Percentiles rank a stretch among this genome's conserved stretches.
Evolutionary conservation across 2,329 filamentous ascomycete species (phyloP).

Genomic region (Colletotrichum acutatum): DNA sequence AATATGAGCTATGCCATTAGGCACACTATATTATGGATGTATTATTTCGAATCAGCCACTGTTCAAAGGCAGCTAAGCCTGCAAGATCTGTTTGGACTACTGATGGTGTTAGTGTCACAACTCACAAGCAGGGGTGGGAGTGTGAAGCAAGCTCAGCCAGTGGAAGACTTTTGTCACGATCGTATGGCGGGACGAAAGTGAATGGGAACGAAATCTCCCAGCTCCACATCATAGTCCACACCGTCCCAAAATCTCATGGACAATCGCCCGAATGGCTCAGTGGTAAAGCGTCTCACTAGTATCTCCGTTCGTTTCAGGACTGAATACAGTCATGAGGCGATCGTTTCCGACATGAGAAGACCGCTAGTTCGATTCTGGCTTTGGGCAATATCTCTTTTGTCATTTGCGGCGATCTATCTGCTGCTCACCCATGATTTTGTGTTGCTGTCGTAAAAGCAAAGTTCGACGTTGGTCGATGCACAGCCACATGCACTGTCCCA

Average conservation of each 20-base stretch:
- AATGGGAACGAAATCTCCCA: too few relatives aligned
- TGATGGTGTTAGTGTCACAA: neutral
- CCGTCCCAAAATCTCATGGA: rapidly evolving
- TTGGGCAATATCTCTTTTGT: neutral
- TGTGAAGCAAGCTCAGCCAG: neutral
- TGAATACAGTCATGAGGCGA: neutral
- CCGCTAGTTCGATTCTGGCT: constrained; percentile 5
- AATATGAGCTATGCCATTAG: neutral
- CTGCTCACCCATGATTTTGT: too few relatives aligned
- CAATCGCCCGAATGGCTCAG: constrained; percentile 1
- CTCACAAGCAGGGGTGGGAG: neutral
- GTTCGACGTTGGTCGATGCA: neutral
- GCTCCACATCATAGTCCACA: neutral
- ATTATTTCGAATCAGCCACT: too few relatives aligned
- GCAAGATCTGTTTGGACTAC: neutral
- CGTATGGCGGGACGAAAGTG: too few relatives aligned
- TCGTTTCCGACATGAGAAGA: neutral
- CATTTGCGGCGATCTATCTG: neutral
- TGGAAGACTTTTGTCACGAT: neutral
- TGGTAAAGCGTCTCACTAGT: constrained; percentile 12
- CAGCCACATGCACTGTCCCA: neutral
- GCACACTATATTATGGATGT: neutral
- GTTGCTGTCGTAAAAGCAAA: neutral
- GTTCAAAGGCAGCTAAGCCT: neutral
- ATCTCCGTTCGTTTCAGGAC: neutral